Evolutionary conservation across 176 grass and related monocot genomes (phyloP), one percentile per base, ranked within the genome.

Genomic region (Hsuehochloa calcarea): DNA sequence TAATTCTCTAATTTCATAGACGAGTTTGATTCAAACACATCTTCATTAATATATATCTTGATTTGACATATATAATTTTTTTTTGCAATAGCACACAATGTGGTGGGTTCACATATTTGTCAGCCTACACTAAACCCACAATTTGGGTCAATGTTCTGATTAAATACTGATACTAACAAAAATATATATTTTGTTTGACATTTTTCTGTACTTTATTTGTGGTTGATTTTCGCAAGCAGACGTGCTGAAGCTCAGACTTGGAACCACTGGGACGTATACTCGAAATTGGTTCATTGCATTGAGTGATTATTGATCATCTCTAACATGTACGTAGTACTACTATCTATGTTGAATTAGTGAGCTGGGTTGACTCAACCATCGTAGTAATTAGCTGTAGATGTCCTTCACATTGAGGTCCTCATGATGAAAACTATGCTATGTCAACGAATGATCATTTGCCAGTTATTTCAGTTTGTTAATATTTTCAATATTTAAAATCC

Each of bases 11-110:
- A 34, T 84, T 12, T 15, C 26, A 49, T 7, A 23, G 26, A 73
- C 13, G 55, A 37, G 3, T 39, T 84, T 59, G 61, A 63, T 82
- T 80, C 75, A 65, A 39, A 83, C 79, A 73, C 49, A 59, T 50
- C 34, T 8, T 26, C 22, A 31, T 22, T n/a, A 27, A 38, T 54
- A 59, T 9, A 56, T 62, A 73, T 58, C 7, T 84, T 73, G 70
- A 74, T 63, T 75, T 81, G 88, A 81, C 77, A 85, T 44, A 4
- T 10, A 55, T 67, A 58, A 26, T 55, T 50, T 78, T 55, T 50
- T 78, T 40, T 31, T 68, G 16, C 25, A 55, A 34, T n/a, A 17
- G 44, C n/a, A 60, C 9, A 22, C 20, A 68, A 39, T 11, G 27
- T 66, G 77, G 62, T 50, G 77, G 77, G 59, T 68, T 54, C 46